Percentiles rank a stretch among this genome's conserved stretches.
These are phyloP conservation scores for Lyophyllum decastes DNA, from an alignment of 768 basidiomycete species.

Conservation along the genomic window DNA sequence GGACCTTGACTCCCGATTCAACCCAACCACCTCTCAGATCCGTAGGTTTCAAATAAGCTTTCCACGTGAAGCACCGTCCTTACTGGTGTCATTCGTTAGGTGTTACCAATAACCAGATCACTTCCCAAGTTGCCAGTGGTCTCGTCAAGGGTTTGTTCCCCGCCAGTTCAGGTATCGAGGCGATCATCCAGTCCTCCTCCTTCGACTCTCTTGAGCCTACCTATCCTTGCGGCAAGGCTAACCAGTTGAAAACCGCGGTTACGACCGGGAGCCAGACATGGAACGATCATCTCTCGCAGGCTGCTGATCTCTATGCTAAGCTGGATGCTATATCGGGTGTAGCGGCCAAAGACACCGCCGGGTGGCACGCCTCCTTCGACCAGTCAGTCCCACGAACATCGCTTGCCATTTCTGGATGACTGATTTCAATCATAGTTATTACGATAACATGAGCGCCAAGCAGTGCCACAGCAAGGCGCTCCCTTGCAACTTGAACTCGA, in stretches of 20 bases:
- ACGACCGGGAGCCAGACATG: constrained; percentile 42
- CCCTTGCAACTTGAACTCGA: constrained; percentile 47
- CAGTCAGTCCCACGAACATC: constrained; percentile 44
- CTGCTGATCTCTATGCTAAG: constrained; percentile 37
- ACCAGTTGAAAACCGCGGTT: constrained; percentile 31
- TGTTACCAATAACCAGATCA: constrained; percentile 54
- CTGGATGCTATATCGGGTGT: constrained; percentile 47
- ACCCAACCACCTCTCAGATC: constrained; percentile 34
- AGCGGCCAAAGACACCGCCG: constrained; percentile 34
- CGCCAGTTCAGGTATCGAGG: constrained; percentile 29
- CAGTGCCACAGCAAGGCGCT: constrained; percentile 47
- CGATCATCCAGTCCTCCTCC: constrained; percentile 37
- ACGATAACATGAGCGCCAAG: constrained; percentile 52
- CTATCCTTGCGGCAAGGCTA: constrained; percentile 41
- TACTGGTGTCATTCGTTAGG: constrained; percentile 25
- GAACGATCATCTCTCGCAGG: constrained; percentile 41
- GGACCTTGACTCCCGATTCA: constrained; percentile 32
- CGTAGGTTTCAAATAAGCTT: constrained; percentile 27
- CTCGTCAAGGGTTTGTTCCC: constrained; percentile 49
- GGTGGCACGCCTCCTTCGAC: constrained; percentile 54
- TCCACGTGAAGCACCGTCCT: not conserved
- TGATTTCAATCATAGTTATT: constrained; percentile 51
- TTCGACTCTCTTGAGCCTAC: constrained; percentile 52
- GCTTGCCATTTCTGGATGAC: too few species aligned
- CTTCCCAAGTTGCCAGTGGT: constrained; percentile 52